Percentiles rank a stretch among this genome's conserved stretches.
These are phyloP conservation scores for Tagetes patula DNA, from an alignment of 129 eudicot species.

Conservation along the genomic window DNA sequence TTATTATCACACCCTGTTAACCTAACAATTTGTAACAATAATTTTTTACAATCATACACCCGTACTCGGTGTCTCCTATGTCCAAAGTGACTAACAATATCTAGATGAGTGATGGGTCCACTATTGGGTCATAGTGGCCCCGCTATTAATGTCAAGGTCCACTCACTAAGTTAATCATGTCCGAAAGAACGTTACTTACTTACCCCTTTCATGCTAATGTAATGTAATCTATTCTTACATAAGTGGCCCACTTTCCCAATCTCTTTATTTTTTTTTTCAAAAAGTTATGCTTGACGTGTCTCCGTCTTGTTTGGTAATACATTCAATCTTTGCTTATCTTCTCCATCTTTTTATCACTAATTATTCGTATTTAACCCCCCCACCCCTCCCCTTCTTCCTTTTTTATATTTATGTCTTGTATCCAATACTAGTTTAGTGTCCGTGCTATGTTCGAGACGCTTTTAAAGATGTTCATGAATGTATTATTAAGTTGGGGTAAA, in stretches of 20 bases:
- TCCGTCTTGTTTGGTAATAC: constrained; percentile 10
- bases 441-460: too few relatives aligned
- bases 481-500: too few relatives aligned
- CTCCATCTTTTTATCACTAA: neutral
- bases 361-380: neutral
- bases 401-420: too few relatives aligned
- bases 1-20: too few relatives aligned
- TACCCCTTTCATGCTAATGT: constrained; percentile 16
- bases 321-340: constrained; percentile 9
- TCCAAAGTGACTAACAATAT: neutral
- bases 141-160: constrained; percentile 26
- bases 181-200: constrained; percentile 23
- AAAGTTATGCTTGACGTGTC: constrained; percentile 39
- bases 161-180: constrained; percentile 26
- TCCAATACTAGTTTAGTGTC: too few relatives aligned
- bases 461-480: too few relatives aligned
- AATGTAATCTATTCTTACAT: constrained; percentile 24
- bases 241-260: constrained; percentile 30
- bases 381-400: neutral
- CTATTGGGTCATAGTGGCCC: constrained; percentile 24
- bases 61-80: neutral
- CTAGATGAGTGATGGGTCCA: neutral
- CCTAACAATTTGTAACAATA: too few relatives aligned
- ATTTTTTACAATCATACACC: too few relatives aligned
- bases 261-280: neutral